Evolutionary conservation across 2,329 filamentous ascomycete genomes (phyloP).

Genomic region (Eutypella sp.): DNA sequence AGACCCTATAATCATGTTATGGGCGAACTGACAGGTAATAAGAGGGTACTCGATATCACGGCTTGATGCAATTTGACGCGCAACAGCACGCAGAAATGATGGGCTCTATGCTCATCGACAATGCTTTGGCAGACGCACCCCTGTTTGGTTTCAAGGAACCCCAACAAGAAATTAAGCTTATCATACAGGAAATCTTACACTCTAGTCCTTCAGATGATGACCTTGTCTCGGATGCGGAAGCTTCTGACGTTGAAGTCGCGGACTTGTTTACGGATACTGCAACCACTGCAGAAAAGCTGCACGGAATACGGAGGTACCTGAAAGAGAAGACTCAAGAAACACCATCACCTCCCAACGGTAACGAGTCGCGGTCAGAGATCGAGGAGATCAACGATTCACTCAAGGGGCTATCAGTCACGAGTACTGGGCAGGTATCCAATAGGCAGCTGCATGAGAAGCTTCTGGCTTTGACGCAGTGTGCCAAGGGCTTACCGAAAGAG

Average conservation of each 20-base stretch:
- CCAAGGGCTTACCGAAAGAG: conserved; percentile 42
- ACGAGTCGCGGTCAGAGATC: conserved; percentile 6
- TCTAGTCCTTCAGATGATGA: conserved; percentile 28
- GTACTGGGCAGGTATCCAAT: conserved; percentile 39
- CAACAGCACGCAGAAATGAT: conserved; percentile 47
- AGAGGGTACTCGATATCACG: conserved; percentile 50
- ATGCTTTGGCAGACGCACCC: conserved; percentile 47
- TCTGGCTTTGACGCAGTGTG: conserved; percentile 39
- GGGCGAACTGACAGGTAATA: conserved; percentile 19
- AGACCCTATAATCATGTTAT: background rate
- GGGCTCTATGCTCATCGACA: conserved; percentile 49
- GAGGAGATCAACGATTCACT: conserved; percentile 27
- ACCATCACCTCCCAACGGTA: conserved; percentile 11
- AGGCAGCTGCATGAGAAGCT: conserved; percentile 54
- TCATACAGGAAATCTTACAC: conserved; percentile 38
- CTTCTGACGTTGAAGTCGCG: conserved; percentile 32
- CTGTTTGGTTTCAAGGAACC: conserved; percentile 55
- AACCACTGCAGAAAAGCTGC: conserved; percentile 45
- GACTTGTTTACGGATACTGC: conserved; percentile 36
- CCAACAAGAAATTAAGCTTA: conserved; percentile 36
- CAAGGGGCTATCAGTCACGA: conserved; percentile 33
- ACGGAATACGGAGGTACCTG: conserved; percentile 36
- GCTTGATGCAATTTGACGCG: conserved; percentile 55
- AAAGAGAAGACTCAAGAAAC: conserved; percentile 16
- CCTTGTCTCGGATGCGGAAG: conserved; percentile 32